Percentiles rank a stretch among this genome's conserved stretches.
Conservation (phyloP, 495 filamentous ascomycete species). For the Aspergillus carlsbadensis region DNA sequence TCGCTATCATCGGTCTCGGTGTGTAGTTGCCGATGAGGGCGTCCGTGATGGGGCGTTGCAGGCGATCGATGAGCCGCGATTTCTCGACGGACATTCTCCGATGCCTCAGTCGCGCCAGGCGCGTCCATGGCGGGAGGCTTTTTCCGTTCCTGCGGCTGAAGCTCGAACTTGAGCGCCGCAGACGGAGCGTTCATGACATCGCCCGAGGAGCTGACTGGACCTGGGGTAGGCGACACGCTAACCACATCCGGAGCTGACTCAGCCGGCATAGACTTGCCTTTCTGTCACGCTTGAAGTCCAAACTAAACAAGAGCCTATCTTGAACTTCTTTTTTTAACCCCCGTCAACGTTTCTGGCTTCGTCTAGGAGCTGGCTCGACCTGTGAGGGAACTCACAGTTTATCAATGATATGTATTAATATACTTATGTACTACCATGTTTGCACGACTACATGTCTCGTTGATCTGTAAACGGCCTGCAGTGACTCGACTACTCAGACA, state of each 20-base stretch:
- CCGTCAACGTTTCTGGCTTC: neutral
- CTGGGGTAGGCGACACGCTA: conserved; percentile 16
- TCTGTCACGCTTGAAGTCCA: neutral
- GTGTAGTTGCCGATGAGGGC: conserved; percentile 19
- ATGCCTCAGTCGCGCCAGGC: conserved; percentile 40
- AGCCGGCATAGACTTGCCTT: neutral
- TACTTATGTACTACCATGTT: conserved; percentile 29
- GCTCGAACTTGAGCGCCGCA: conserved; percentile 16
- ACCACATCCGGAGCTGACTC: conserved; percentile 14
- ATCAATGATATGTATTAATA: neutral
- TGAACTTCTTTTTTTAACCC: too few species aligned
- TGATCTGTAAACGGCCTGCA: conserved; percentile 28
- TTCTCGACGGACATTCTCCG: conserved; percentile 22
- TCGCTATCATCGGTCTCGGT: conserved; percentile 20
- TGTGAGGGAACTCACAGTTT: neutral
- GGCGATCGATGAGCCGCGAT: conserved; percentile 21
- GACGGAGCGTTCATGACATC: conserved; percentile 16
- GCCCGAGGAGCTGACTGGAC: conserved; percentile 12
- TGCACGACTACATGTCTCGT: conserved; percentile 34
- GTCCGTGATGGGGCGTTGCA: conserved; percentile 13
- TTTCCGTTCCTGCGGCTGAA: conserved; percentile 27
- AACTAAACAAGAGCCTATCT: too few species aligned
- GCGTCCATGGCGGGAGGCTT: conserved; percentile 44
- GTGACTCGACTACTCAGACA: conserved; percentile 21
- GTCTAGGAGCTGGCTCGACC: neutral